These are phyloP conservation scores for Thraustochytrium striatum DNA, from an alignment of 352 stramenopile genomes.

Conservation along the genomic window DNA sequence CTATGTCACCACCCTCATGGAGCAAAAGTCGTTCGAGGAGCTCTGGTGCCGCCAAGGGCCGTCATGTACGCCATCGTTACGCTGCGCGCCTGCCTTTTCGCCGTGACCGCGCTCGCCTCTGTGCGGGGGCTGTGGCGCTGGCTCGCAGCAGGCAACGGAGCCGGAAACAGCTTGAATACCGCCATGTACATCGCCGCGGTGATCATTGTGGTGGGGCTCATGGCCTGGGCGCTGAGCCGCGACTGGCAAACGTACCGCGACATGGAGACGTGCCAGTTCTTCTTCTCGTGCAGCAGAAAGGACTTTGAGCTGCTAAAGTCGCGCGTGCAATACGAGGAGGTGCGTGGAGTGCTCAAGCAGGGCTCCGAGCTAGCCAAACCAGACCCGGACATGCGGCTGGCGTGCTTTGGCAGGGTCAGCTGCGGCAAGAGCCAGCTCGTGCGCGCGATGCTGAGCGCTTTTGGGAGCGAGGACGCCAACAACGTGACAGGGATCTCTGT, in stretches of 20 bases:
- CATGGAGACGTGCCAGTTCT: not conserved
- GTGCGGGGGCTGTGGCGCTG: too few species aligned
- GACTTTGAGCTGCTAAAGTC: not conserved
- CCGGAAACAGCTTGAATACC: too few species aligned
- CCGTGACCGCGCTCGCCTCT: too few species aligned
- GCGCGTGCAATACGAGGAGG: conserved; percentile 1
- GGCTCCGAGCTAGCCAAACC: not conserved
- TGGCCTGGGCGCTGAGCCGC: not conserved
- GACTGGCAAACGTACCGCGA: not conserved
- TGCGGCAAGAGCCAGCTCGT: conserved; percentile 3
- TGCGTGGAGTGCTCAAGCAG: not conserved
- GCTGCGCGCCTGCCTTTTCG: not conserved
- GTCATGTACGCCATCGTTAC: not conserved
- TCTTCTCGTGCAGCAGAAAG: not conserved
- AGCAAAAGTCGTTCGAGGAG: not conserved
- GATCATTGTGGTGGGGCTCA: not conserved
- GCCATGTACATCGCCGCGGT: not conserved
- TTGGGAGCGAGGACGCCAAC: not conserved
- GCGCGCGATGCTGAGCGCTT: not conserved
- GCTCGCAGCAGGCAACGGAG: too few species aligned
- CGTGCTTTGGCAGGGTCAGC: not conserved
- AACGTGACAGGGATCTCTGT: not conserved
- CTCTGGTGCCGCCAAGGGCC: not conserved
- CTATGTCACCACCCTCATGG: not conserved
- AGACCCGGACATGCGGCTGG: not conserved